These are phyloP conservation scores for Cucumis hystrix DNA, from an alignment of 306 rosid species.

Conservation along the genomic window DNA sequence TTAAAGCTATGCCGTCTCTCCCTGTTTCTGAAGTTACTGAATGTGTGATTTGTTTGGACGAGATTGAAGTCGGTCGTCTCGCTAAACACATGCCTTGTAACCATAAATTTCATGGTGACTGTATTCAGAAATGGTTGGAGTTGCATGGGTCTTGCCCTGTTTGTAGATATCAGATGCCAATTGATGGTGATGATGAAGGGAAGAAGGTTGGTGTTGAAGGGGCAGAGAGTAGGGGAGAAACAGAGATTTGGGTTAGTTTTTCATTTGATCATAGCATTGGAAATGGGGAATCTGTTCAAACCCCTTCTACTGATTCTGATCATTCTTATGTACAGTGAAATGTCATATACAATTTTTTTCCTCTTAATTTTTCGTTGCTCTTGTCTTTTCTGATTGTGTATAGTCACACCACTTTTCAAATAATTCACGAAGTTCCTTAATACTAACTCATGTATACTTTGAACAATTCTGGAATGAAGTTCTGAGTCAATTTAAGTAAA, in stretches of 20 bases:
- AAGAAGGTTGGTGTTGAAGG: constrained; percentile 28
- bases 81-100: constrained; percentile 64
- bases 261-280: constrained; percentile 27
- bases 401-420: not conserved
- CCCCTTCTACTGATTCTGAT: constrained; percentile 15
- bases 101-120: constrained; percentile 49
- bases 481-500: not conserved
- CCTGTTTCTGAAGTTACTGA: constrained; percentile 23
- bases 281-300: constrained; percentile 13
- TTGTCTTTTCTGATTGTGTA: not conserved
- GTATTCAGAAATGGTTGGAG: constrained; percentile 71
- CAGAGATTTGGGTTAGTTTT: constrained; percentile 56
- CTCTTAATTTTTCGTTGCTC: not conserved
- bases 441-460: not conserved
- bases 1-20: constrained; percentile 37
- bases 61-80: constrained; percentile 32
- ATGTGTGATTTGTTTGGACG: constrained; percentile 73
- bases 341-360: too few relatives aligned
- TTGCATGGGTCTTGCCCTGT: constrained; percentile 77
- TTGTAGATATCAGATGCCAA: constrained; percentile 63
- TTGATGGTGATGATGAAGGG: constrained; percentile 30
- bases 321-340: constrained; percentile 3
- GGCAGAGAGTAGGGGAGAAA: constrained; percentile 16
- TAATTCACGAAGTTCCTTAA: not conserved
- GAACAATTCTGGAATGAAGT: not conserved